Conservation (phyloP, 73 alveolate species). For the Tetrahymena elliotti region DNA sequence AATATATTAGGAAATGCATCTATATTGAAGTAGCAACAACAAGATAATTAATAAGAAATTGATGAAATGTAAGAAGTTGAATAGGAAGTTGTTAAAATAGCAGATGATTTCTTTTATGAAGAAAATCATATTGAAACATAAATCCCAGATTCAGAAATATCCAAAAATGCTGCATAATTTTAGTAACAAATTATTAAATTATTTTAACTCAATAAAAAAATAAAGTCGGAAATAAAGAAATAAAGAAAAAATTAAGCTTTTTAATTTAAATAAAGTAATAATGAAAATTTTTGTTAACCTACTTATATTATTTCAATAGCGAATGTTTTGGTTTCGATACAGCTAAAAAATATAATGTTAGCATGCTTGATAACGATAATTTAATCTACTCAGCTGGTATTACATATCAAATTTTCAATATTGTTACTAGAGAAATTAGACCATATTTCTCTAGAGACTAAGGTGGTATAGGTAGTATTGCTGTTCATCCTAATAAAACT, state of each 20-base stretch:
- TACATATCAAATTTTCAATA: constrained; percentile 87
- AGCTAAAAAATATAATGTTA: constrained; percentile 75
- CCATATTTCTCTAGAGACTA: constrained; percentile 77
- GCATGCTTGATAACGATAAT: constrained; percentile 80
- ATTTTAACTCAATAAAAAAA: background rate
- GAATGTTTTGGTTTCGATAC: constrained; percentile 88
- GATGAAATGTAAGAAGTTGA: background rate
- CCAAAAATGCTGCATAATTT: background rate
- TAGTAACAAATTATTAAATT: background rate
- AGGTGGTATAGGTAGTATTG: constrained; percentile 93
- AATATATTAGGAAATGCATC: background rate
- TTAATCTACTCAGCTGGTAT: constrained; percentile 83
- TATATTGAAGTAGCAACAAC: background rate
- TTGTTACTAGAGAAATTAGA: constrained; percentile 73
- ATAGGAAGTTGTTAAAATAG: background rate
- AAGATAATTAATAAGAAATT: background rate
- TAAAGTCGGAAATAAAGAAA: background rate
- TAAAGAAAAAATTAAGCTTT: no score
- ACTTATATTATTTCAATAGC: background rate
- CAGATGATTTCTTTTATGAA: background rate
- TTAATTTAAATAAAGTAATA: no score
- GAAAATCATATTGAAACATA: background rate
- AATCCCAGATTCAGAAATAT: background rate
- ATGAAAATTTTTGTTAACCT: no score
- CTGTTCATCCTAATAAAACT: constrained; percentile 89